Percentiles rank a stretch among this genome's conserved stretches.
Conservation (phyloP, 108 stramenopile species). For the Cyclotella choctawhatcheeana region DNA sequence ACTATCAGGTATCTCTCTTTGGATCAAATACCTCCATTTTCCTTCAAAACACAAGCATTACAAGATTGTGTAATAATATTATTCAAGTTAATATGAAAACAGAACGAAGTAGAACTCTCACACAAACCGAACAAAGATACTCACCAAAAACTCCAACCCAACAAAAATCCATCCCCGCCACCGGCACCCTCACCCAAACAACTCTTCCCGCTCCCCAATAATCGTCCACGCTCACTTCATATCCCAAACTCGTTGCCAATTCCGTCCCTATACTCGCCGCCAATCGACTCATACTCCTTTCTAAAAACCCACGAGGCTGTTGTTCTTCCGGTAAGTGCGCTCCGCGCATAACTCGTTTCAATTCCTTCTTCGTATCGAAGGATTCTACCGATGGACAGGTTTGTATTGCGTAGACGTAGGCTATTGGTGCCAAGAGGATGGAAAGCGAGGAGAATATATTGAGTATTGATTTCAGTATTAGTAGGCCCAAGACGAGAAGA, state of each 20-base stretch:
- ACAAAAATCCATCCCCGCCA: slow-evolving; percentile 54
- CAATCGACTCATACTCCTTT: slow-evolving; percentile 55
- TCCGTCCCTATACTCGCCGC: slow-evolving; percentile 72
- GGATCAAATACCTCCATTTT: slow-evolving; percentile 35
- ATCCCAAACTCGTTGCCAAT: slow-evolving; percentile 69
- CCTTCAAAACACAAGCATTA: not conserved
- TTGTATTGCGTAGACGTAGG: slow-evolving; percentile 60
- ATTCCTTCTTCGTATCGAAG: slow-evolving; percentile 79
- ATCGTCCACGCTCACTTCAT: slow-evolving; percentile 51
- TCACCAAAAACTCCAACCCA: slow-evolving; percentile 74
- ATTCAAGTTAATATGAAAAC: not conserved
- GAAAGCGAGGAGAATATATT: slow-evolving; percentile 16
- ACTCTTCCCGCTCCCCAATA: slow-evolving; percentile 53
- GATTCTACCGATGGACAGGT: slow-evolving; percentile 60
- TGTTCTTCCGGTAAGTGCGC: slow-evolving; percentile 72
- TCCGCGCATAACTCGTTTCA: slow-evolving; percentile 78
- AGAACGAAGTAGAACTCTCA: too few relatives aligned
- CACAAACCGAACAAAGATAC: too few relatives aligned
- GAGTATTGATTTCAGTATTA: not conserved
- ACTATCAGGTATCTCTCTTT: slow-evolving; percentile 26
- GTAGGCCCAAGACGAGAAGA: slow-evolving; percentile 15
- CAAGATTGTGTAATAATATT: not conserved
- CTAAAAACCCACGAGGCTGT: slow-evolving; percentile 69
- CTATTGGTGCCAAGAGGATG: slow-evolving; percentile 50
- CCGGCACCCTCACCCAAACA: slow-evolving; percentile 58